A percentile compares a stretch with the other conserved stretches of the same genome.
Evolutionary conservation across 495 filamentous ascomycete species (phyloP).

Genomic region (Rhypophila decipiens): DNA sequence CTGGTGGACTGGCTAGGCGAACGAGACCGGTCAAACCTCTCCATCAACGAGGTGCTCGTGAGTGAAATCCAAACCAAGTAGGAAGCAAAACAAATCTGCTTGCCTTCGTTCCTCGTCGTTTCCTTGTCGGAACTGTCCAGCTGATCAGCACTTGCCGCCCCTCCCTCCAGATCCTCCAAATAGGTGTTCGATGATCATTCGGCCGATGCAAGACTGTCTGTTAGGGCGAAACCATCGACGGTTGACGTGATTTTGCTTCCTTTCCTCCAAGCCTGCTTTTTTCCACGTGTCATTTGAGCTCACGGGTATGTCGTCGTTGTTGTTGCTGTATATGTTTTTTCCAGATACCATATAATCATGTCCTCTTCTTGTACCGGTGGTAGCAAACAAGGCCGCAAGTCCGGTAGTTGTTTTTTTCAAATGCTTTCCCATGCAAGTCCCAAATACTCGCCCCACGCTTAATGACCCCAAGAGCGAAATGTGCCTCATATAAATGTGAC

Average conservation of each 20-base stretch:
- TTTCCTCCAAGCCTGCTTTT: not conserved
- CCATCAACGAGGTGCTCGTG: slow-evolving; percentile 30
- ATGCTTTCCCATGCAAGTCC: slow-evolving; percentile 4
- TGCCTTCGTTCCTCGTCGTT: not conserved
- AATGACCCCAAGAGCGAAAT: not conserved
- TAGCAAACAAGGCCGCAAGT: not conserved
- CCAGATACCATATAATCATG: not conserved
- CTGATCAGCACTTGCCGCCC: too few species aligned
- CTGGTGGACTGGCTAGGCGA: slow-evolving; percentile 31
- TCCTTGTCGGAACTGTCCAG: too few species aligned
- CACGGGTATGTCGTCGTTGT: too few species aligned
- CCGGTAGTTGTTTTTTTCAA: slow-evolving; percentile 1
- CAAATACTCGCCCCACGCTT: not conserved
- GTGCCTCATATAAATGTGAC: not conserved
- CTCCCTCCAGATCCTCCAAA: too few species aligned
- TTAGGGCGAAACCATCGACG: too few species aligned
- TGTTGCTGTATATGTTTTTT: slow-evolving; percentile 1
- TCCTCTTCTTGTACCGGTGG: not conserved
- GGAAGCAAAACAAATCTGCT: not conserved
- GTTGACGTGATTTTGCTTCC: too few species aligned
- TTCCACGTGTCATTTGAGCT: too few species aligned
- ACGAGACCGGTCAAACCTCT: slow-evolving; percentile 28
- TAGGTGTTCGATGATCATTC: too few species aligned
- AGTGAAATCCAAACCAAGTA: slow-evolving; percentile 2
- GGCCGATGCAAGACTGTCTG: too few species aligned